A percentile compares a stretch with the other conserved stretches of the same genome.
Evolutionary conservation across 305 asterid genomes (phyloP).

Genomic region (Fraxinus xanthoxyloides): DNA sequence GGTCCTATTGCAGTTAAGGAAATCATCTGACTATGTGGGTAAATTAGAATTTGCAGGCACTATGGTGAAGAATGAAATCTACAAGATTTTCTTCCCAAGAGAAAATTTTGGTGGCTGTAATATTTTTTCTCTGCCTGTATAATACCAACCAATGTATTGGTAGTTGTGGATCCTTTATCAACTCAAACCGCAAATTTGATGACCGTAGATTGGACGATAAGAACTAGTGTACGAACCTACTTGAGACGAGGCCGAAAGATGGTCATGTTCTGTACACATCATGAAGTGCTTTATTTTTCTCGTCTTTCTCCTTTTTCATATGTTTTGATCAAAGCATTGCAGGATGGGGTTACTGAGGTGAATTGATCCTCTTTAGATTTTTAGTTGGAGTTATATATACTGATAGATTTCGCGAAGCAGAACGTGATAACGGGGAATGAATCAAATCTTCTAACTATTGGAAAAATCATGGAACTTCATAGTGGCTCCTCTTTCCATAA

Average conservation of each 20-base stretch:
- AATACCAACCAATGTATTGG: neutral
- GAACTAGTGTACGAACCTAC: neutral
- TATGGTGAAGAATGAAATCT: neutral
- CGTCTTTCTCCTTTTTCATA: neutral
- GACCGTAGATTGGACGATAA: neutral
- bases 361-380: neutral
- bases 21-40: neutral
- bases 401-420: neutral
- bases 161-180: neutral
- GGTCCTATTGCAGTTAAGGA: neutral
- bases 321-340: neutral
- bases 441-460: neutral
- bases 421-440: neutral
- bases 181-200: neutral
- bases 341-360: neutral
- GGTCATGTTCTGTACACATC: neutral
- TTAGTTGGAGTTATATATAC: no score
- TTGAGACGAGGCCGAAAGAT: neutral
- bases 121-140: neutral
- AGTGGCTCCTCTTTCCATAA: neutral
- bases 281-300: no score
- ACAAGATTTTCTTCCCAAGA: neutral
- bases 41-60: neutral
- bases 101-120: neutral
- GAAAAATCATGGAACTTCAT: neutral